Conservation (phyloP, 495 filamentous ascomycete genomes). For the Penicillium argentinense region DNA sequence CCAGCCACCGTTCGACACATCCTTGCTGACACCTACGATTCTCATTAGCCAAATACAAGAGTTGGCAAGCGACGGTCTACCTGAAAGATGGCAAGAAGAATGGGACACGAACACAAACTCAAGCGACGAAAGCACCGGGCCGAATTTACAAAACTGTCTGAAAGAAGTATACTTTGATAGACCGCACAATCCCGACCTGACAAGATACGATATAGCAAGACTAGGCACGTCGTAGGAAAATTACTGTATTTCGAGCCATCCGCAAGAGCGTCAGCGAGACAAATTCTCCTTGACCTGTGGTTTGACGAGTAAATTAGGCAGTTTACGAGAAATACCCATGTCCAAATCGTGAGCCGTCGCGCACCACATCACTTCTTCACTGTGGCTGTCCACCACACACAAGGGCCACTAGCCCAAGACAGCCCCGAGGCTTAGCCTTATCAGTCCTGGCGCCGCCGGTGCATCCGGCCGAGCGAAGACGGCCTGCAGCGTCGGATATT, state of each 20-base stretch:
- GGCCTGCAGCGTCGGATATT: neutral
- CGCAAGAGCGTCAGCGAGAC: slow-evolving; percentile 30
- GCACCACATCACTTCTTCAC: neutral
- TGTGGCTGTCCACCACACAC: slow-evolving; percentile 6
- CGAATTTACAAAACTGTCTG: slow-evolving; percentile 34
- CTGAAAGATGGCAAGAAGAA: slow-evolving; percentile 28
- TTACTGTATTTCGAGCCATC: slow-evolving; percentile 35
- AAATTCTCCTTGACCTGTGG: slow-evolving; percentile 37
- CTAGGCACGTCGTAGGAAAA: slow-evolving; percentile 31
- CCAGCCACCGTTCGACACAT: slow-evolving; percentile 38
- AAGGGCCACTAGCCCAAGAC: slow-evolving; percentile 3
- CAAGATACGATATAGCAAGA: slow-evolving; percentile 28
- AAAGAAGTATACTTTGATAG: slow-evolving; percentile 37
- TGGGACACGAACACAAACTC: slow-evolving; percentile 18
- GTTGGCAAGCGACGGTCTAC: slow-evolving; percentile 31
- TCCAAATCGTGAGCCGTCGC: too few relatives aligned
- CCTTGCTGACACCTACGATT: slow-evolving; percentile 29
- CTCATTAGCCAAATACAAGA: slow-evolving; percentile 36
- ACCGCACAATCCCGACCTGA: slow-evolving; percentile 23
- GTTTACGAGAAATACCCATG: too few relatives aligned
- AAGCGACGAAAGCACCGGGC: slow-evolving; percentile 15
- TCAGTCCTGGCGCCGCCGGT: slow-evolving; percentile 1
- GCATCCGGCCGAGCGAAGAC: neutral
- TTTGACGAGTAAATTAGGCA: slow-evolving; percentile 23
- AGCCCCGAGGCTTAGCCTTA: slow-evolving; percentile 7